Base-by-base conservation (phyloP, 495 filamentous ascomycete genomes). In the Penicillium roqueforti region DNA sequence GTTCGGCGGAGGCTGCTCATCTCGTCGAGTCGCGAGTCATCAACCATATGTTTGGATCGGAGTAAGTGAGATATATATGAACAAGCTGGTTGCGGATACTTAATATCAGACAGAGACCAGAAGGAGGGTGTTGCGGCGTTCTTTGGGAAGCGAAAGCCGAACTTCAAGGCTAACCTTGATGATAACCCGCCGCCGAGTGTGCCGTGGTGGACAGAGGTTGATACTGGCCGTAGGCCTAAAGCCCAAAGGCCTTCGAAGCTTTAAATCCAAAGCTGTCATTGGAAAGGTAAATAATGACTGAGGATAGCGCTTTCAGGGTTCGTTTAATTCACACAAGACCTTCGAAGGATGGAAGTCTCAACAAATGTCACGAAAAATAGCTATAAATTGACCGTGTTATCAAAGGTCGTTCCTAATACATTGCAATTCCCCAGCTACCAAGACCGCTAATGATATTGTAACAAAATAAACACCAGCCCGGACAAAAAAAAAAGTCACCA, bases 11-110 rank as follows among this genome's bases (percentile, higher is more conserved):
- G 62, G 77, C 70, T 34, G 73, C 80, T 34, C 82, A 85, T 70
- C 58, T 85, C 50, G 56, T 86, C 29, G 83, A 86, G 66, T 80
- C 75, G 41, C 73, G 70, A 53, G 56, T 84, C 31, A 68, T 87
- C 25, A 76, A 72, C 55, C 78, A 82, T 46, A 61, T 83, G 54
- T 84, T 85, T 68, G 59, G 58, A 19, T 68, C 72, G 14, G 66
- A 56, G 66, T 74, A 65, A 41, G 67, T 62, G 22, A 40, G 11
- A 6, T 29, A 28, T 6, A 13, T 19, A 11, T 14, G 2, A 1
- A 25, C 28, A 2, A 31, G n/a, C 20, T 22, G 37, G 29, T 23
- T 18, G 36, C 14, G 0, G 13, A 16, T 13, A 10, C 25, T 56
- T 36, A 54, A 51, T 46, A 13, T 60, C 16, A 1, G 37, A 20